phyloP scores from a whole-genome alignment of 345 rosid species.

The Excoecaria cochinchinensis region DNA sequence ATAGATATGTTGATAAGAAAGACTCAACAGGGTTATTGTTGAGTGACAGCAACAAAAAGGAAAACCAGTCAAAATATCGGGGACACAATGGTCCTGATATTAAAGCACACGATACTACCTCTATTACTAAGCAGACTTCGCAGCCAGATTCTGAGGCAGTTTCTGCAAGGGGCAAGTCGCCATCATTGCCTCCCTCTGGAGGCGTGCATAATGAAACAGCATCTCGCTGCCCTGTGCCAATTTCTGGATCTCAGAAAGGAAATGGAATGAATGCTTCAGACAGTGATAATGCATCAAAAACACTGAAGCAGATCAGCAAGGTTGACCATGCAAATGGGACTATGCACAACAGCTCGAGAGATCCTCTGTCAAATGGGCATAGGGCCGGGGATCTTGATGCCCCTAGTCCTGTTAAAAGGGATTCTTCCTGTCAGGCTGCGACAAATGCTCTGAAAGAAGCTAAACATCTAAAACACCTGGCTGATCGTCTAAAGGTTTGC shows the following conservation, averaged over 20 bases:
- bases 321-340: slow-evolving; percentile 48
- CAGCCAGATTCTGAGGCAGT: slow-evolving; percentile 40
- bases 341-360: slow-evolving; percentile 44
- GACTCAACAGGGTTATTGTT: slow-evolving; percentile 37
- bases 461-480: slow-evolving; percentile 82
- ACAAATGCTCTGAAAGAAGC: slow-evolving; percentile 84
- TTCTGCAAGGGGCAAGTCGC: slow-evolving; percentile 41
- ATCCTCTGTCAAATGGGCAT: slow-evolving; percentile 50
- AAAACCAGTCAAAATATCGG: slow-evolving; percentile 26
- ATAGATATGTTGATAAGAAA: slow-evolving; percentile 44
- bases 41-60: slow-evolving; percentile 45
- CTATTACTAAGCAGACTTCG: slow-evolving; percentile 42
- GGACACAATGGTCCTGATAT: slow-evolving; percentile 41
- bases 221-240: slow-evolving; percentile 20
- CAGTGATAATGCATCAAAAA: slow-evolving; percentile 40
- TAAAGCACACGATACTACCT: slow-evolving; percentile 37
- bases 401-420: slow-evolving; percentile 73
- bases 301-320: slow-evolving; percentile 39
- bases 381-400: slow-evolving; percentile 49
- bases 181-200: slow-evolving; percentile 44
- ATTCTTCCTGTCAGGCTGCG: slow-evolving; percentile 61
- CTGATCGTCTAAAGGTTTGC: slow-evolving; percentile 89
- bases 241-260: slow-evolving; percentile 38
- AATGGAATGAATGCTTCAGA: slow-evolving; percentile 31
- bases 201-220: slow-evolving; percentile 43